Base-by-base conservation (phyloP, 371 early-diverging fungal genomes). In the Mortierella sp. region DNA sequence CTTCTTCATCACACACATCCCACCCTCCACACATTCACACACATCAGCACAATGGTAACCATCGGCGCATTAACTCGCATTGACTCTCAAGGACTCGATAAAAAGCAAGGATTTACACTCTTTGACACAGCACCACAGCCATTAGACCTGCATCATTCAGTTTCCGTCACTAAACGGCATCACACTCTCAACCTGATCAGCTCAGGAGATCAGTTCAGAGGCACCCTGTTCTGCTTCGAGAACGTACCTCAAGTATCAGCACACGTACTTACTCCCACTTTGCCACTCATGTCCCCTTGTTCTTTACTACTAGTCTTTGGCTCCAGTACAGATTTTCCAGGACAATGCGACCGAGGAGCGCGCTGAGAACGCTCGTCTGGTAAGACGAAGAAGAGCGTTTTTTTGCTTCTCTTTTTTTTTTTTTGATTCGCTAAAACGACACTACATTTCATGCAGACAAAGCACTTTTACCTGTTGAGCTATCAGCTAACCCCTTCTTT, bases 341-440 rank as follows among this genome's bases (percentile, higher is more conserved):
- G 95, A 98, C 83, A 95, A 97, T 81, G 97, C 98, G 9, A 94
- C 96, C 60, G 97, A 99, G 90, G 99, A 98, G 91, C 93, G 97
- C 80, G 98, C 98, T 54, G 99, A 99, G 90, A 97, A 98, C 91
- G 99, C 99, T 77, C 98, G 99, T 89, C 88, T 99, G 94, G 97
- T 97, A 92, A 89, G 42, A 38, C 42, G 3, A 38, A 38, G 42
- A 38, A 38, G 42, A 38, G 42, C 42, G 1, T 38, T 38, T 38
- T 5, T 38, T 38, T 38, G 1, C 5, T 38, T 38, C 3, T 5
- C 5, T 38, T 5, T 60, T 11, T 60, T 31, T 60, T 58, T 55
- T 19, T 26, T 31, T 60, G 31, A 60, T 60, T 31, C 34, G 4
- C 19, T 34, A 1, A 65, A 65, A 21, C 65, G 65, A 65, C 65